Conservation (phyloP, 495 filamentous ascomycete species). For the Thermochaetoides thermophila region DNA sequence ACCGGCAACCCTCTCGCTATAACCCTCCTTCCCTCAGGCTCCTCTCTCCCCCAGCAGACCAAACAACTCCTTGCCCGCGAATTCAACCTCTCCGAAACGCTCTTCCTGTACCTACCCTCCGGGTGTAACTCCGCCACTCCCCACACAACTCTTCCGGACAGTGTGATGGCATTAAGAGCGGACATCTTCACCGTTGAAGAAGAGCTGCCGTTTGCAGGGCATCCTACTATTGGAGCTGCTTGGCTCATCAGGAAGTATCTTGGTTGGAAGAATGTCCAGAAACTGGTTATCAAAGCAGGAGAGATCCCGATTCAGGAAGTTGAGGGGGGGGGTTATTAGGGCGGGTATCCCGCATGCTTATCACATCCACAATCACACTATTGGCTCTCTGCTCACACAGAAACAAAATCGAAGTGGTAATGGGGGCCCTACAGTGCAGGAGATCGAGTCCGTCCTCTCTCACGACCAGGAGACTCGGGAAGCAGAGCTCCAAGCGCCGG, state of each 20-base stretch:
- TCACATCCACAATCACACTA: conserved; percentile 40
- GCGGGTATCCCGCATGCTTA: conserved; percentile 52
- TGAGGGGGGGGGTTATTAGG: too few species aligned
- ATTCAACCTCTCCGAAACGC: conserved; percentile 77
- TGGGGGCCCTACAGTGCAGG: too few species aligned
- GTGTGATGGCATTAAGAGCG: conserved; percentile 13
- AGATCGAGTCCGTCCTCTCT: conserved; percentile 10
- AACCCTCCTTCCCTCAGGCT: conserved; percentile 33
- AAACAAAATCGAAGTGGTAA: too few species aligned
- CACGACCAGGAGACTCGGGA: conserved; percentile 14
- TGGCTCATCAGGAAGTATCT: conserved; percentile 33
- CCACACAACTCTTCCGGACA: conserved; percentile 15
- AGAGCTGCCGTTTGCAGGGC: conserved; percentile 64
- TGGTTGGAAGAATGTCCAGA: conserved; percentile 19
- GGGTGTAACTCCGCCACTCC: too few species aligned
- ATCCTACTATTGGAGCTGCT: conserved; percentile 61
- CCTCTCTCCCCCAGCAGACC: conserved; percentile 28
- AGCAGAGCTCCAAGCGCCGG: conserved; percentile 27
- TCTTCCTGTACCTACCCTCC: conserved; percentile 70
- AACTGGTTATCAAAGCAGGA: conserved; percentile 49
- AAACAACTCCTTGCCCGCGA: conserved; percentile 57
- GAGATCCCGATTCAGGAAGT: too few species aligned
- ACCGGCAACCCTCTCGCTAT: conserved; percentile 56
- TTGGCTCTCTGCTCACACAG: too few species aligned
- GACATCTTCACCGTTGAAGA: conserved; percentile 53